Conservation (phyloP, 2,329 filamentous ascomycete genomes). For the Fusarium poae region DNA sequence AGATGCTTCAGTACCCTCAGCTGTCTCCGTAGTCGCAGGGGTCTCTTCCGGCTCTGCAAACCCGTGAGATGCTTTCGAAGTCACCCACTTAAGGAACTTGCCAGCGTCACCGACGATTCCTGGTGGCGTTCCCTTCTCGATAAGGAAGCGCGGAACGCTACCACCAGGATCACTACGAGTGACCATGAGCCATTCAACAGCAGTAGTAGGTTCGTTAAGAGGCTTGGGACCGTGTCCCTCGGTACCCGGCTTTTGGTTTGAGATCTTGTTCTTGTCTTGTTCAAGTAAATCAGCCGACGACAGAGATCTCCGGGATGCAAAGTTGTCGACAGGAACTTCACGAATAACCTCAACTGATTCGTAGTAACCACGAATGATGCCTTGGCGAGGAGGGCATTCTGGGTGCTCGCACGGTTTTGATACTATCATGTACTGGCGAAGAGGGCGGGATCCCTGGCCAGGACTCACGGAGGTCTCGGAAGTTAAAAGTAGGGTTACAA, state of each 20-base stretch:
- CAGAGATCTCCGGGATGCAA: conserved; percentile 51
- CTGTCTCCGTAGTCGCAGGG: conserved; percentile 15
- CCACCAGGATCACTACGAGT: conserved; percentile 90
- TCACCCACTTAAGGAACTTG: conserved; percentile 84
- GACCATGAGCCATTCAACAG: conserved; percentile 92
- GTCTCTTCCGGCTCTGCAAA: conserved; percentile 47
- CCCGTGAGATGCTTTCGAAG: conserved; percentile 56
- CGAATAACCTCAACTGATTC: conserved; percentile 93
- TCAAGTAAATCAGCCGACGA: conserved; percentile 51
- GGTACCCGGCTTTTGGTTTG: conserved; percentile 27
- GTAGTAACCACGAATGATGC: conserved; percentile 86
- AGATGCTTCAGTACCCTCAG: conserved; percentile 13
- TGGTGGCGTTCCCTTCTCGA: conserved; percentile 87
- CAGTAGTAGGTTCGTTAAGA: conserved; percentile 54
- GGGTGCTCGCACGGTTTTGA: conserved; percentile 87
- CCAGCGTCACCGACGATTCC: conserved; percentile 83
- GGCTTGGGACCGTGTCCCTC: conserved; percentile 31
- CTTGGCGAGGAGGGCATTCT: conserved; percentile 75
- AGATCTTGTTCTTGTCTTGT: conserved; percentile 48
- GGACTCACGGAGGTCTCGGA: conserved; percentile 65
- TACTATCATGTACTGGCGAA: conserved; percentile 85
- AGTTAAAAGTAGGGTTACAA: conserved; percentile 82
- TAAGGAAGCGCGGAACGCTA: conserved; percentile 88
- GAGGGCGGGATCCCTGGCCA: conserved; percentile 54
- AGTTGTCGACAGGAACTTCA: conserved; percentile 75